Evolutionary conservation across 1,284 basidiomycete species (phyloP).

Genomic region (Taiwanofungus camphoratus): DNA sequence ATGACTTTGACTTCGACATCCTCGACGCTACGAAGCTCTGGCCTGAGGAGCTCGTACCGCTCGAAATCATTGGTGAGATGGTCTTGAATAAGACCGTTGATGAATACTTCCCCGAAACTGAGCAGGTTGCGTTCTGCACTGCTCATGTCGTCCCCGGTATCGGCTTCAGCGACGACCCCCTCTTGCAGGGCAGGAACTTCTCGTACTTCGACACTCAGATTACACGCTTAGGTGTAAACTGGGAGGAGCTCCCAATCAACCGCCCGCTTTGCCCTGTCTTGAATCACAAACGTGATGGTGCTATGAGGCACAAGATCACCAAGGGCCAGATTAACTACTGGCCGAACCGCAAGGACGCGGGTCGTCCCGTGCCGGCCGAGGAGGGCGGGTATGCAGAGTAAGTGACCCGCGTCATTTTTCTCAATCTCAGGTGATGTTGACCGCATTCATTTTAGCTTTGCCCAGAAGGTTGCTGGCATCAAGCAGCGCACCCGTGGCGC

Average conservation of each 20-base stretch:
- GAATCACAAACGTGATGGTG: conserved; percentile 69
- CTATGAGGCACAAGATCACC: conserved; percentile 51
- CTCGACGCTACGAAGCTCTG: conserved; percentile 84
- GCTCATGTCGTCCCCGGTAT: conserved; percentile 79
- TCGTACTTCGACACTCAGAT: conserved; percentile 82
- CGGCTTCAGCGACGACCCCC: conserved; percentile 75
- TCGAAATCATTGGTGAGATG: conserved; percentile 72
- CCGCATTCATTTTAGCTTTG: conserved; percentile 29
- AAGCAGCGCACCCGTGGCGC: conserved; percentile 63
- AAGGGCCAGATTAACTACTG: conserved; percentile 66
- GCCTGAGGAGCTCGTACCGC: conserved; percentile 73
- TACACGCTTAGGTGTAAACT: conserved; percentile 68
- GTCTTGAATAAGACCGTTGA: conserved; percentile 62
- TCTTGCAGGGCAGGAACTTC: conserved; percentile 82
- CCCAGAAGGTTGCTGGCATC: conserved; percentile 50
- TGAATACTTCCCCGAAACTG: conserved; percentile 80
- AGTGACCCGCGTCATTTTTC: conserved; percentile 16
- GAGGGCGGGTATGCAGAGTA: conserved; percentile 61
- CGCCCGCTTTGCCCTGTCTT: conserved; percentile 76
- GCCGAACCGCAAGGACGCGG: conserved; percentile 62
- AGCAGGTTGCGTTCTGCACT: conserved; percentile 83
- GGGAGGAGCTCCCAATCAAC: conserved; percentile 76
- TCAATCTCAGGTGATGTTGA: background rate
- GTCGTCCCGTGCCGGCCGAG: conserved; percentile 39
- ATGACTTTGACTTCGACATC: conserved; percentile 78